Conservation (phyloP, 2,329 filamentous ascomycete genomes). For the Bretziella fagacearum region DNA sequence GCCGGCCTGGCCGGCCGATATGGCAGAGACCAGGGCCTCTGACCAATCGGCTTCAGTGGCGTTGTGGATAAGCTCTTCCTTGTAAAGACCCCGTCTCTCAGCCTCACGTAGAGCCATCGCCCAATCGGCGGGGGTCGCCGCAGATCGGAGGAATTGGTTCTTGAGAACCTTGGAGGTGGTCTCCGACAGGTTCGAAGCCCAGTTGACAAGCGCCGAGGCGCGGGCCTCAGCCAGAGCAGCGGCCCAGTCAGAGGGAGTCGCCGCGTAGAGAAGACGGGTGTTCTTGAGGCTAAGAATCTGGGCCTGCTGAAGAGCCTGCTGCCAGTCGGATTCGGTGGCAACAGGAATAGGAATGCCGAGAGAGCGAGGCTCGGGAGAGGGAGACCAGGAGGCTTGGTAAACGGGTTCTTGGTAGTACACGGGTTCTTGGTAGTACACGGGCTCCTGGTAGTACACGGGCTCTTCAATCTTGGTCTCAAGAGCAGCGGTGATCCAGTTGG, state of each 20-base stretch:
- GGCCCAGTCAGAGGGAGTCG: conserved; percentile 12
- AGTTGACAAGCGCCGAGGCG: conserved; percentile 6
- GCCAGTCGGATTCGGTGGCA: conserved; percentile 22
- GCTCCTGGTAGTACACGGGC: conserved; percentile 6
- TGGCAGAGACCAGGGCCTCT: conserved; percentile 1
- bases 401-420: neutral
- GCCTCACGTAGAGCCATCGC: conserved; percentile 25
- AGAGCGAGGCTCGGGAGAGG: neutral
- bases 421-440: conserved; percentile 3
- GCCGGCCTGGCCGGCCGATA: neutral
- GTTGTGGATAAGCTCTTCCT: conserved; percentile 12
- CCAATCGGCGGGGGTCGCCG: conserved; percentile 22
- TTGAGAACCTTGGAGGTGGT: conserved; percentile 4
- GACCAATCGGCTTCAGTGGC: conserved; percentile 18
- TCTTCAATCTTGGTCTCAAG: neutral
- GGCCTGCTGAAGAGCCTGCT: conserved; percentile 22
- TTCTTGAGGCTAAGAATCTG: conserved; percentile 1
- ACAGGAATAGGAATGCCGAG: conserved; percentile 6
- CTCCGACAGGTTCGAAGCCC: conserved; percentile 11
- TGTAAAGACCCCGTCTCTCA: conserved; percentile 13
- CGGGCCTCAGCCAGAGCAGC: conserved; percentile 6
- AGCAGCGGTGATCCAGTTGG: conserved; percentile 17
- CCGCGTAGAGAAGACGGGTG: conserved; percentile 1
- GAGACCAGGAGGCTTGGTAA: conserved; percentile 2
- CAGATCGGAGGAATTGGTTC: conserved; percentile 12